These are phyloP conservation scores for Ascodesmis nigricans DNA, from an alignment of 495 filamentous ascomycete genomes.

Conservation along the genomic window DNA sequence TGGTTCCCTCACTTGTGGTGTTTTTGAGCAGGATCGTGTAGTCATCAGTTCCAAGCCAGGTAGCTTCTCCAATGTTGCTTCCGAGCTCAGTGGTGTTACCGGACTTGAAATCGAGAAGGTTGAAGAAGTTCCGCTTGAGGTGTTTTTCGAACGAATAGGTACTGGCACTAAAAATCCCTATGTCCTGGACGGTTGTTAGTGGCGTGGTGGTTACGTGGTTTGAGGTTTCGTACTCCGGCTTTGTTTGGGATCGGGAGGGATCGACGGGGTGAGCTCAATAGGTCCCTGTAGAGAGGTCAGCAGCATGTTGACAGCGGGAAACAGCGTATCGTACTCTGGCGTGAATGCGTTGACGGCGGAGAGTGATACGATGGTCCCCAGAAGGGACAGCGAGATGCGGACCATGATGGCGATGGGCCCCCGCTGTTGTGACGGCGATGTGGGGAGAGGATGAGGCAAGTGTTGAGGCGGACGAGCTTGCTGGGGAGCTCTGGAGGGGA, in stretches of 20 bases:
- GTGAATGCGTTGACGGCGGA: too few relatives aligned
- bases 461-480: too few relatives aligned
- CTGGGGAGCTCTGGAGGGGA: too few relatives aligned
- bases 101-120: slow-evolving; percentile 45
- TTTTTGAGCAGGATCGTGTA: not conserved
- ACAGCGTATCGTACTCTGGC: slow-evolving; percentile 8
- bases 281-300: slow-evolving; percentile 16
- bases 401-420: too few relatives aligned
- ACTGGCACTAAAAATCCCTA: slow-evolving; percentile 24
- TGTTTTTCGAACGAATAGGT: slow-evolving; percentile 72
- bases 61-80: not conserved
- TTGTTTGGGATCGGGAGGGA: slow-evolving; percentile 51
- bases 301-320: not conserved
- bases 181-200: slow-evolving; percentile 9
- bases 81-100: slow-evolving; percentile 40
- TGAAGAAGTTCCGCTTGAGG: slow-evolving; percentile 49
- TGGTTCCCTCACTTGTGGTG: not conserved
- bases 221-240: slow-evolving; percentile 10
- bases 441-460: too few relatives aligned
- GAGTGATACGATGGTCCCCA: too few relatives aligned
- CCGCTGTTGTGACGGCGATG: too few relatives aligned
- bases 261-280: slow-evolving; percentile 67
- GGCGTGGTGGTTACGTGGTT: not conserved
- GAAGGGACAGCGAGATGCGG: too few relatives aligned
- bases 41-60: not conserved